A percentile compares a stretch with the other conserved stretches of the same genome.
Evolutionary conservation across 2,329 filamentous ascomycete species (phyloP).

Genomic region (Aureobasidium musti): DNA sequence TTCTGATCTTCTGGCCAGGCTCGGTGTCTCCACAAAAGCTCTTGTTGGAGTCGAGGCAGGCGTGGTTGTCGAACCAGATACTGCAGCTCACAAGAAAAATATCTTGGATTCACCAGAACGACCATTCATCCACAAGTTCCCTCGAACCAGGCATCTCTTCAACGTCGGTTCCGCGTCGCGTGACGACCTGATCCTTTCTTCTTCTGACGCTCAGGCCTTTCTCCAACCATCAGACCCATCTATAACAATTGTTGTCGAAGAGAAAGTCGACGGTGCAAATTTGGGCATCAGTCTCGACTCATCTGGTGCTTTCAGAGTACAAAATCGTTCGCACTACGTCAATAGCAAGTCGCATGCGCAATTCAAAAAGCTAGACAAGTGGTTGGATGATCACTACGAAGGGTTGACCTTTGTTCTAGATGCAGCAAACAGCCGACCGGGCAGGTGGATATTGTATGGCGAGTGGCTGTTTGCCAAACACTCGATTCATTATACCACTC

Average conservation of each 20-base stretch:
- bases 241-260: slow-evolving; percentile 20
- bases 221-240: neutral
- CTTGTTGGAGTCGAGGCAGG: neutral
- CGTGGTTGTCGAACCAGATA: neutral
- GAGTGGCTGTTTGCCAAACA: slow-evolving; percentile 31
- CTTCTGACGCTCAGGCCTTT: slow-evolving; percentile 10
- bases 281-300: slow-evolving; percentile 27
- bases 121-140: slow-evolving; percentile 28
- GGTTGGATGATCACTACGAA: slow-evolving; percentile 24
- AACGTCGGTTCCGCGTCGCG: slow-evolving; percentile 28
- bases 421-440: neutral
- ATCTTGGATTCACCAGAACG: neutral
- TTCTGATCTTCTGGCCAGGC: neutral
- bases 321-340: slow-evolving; percentile 29
- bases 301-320: slow-evolving; percentile 11
- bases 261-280: slow-evolving; percentile 32
- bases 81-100: neutral
- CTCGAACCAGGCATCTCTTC: slow-evolving; percentile 30
- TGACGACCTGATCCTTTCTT: slow-evolving; percentile 25
- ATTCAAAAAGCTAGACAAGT: slow-evolving; percentile 26
- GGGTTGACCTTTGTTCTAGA: slow-evolving; percentile 7
- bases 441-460: slow-evolving; percentile 30
- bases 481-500: slow-evolving; percentile 26
- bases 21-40: neutral
- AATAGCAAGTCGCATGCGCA: slow-evolving; percentile 23